These are phyloP conservation scores for Phascolomyces articulosus DNA, from an alignment of 371 early-diverging fungal genomes.

Conservation along the genomic window DNA sequence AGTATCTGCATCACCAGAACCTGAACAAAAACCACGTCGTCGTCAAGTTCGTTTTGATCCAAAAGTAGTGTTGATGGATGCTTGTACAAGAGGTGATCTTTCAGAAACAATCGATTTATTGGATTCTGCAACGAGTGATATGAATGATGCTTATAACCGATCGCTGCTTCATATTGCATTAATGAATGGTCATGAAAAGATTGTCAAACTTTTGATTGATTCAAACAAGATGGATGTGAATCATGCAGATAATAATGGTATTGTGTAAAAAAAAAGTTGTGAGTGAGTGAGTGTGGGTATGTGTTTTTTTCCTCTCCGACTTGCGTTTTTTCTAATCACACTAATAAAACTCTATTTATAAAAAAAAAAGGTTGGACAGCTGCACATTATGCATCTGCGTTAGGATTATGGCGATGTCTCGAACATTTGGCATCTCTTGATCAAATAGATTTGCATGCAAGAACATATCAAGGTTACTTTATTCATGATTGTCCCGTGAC, in stretches of 20 bases:
- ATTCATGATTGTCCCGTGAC: constrained; percentile 45
- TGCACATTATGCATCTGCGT: constrained; percentile 49
- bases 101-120: constrained; percentile 16
- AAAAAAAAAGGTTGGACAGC: constrained; percentile 60
- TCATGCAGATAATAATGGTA: constrained; percentile 44
- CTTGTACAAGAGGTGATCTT: constrained; percentile 43
- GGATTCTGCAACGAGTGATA: background rate
- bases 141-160: constrained; percentile 14
- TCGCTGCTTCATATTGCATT: constrained; percentile 39
- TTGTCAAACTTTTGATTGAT: constrained; percentile 26
- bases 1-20: too few species aligned
- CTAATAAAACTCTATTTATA: too few species aligned
- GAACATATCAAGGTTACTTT: constrained; percentile 32
- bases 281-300: too few species aligned
- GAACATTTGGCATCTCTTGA: constrained; percentile 29
- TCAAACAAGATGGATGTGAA: constrained; percentile 36
- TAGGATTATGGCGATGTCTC: constrained; percentile 42
- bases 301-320: too few species aligned
- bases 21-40: background rate
- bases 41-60: constrained; percentile 43
- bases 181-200: constrained; percentile 39
- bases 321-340: background rate
- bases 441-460: constrained; percentile 31
- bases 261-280: too few species aligned
- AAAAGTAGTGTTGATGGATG: constrained; percentile 38